phyloP scores from a whole-genome alignment of 73 alveolate species.

The Paramecium caudatum region DNA sequence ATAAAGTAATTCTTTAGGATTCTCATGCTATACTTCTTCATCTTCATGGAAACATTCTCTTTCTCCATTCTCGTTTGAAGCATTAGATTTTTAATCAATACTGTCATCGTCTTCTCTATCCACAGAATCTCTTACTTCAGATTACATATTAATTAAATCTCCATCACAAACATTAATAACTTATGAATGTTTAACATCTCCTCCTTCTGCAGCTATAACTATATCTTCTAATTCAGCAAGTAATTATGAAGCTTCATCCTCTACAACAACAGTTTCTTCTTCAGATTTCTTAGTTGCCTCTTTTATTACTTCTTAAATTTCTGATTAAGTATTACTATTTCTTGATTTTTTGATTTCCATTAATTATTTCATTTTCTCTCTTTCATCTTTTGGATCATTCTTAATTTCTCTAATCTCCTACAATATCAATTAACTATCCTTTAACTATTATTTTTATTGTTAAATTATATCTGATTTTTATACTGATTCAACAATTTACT shows the following conservation, averaged over 20 bases:
- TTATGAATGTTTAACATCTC: constrained; percentile 60
- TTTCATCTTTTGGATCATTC: constrained; percentile 47
- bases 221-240: constrained; percentile 48
- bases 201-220: constrained; percentile 65
- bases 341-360: constrained; percentile 54
- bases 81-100: constrained; percentile 32
- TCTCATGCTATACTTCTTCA: constrained; percentile 1
- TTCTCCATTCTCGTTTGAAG: constrained; percentile 50
- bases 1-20: constrained; percentile 49
- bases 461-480: not conserved
- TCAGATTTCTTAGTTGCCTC: constrained; percentile 38
- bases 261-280: not conserved
- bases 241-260: constrained; percentile 42
- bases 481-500: not conserved
- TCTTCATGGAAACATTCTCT: constrained; percentile 54
- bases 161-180: constrained; percentile 42
- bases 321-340: constrained; percentile 33
- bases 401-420: constrained; percentile 62
- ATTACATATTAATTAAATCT: constrained; percentile 2
- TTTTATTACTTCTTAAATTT: constrained; percentile 23
- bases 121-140: constrained; percentile 10
- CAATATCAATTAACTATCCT: constrained; percentile 46
- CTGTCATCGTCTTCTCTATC: constrained; percentile 71
- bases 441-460: constrained; percentile 1
- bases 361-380: constrained; percentile 42